These are phyloP conservation scores for Moniliella sp. DNA, from an alignment of 1,284 basidiomycete species.

Conservation along the genomic window DNA sequence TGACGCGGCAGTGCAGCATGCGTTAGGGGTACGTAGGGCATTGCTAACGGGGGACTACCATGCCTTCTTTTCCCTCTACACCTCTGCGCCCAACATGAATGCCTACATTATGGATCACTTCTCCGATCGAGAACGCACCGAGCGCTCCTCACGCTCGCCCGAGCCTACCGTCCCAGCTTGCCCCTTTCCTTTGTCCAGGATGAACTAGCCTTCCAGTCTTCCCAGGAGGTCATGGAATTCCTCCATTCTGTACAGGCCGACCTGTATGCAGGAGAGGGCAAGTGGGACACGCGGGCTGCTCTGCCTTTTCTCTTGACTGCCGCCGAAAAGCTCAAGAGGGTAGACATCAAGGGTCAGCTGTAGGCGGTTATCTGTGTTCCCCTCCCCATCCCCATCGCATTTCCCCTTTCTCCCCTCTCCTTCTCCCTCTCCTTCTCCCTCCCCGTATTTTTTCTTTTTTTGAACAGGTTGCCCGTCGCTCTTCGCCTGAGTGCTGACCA, in stretches of 20 bases:
- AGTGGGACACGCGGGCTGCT: neutral
- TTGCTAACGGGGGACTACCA: constrained; percentile 82
- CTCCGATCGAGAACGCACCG: constrained; percentile 66
- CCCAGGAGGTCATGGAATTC: constrained; percentile 49
- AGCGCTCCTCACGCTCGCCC: constrained; percentile 63
- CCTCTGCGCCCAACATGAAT: constrained; percentile 79
- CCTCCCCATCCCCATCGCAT: no score
- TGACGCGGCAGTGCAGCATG: constrained; percentile 59
- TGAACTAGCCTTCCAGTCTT: constrained; percentile 61
- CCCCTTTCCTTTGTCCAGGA: constrained; percentile 54
- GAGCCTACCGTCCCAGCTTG: constrained; percentile 36
- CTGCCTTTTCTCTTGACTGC: no score
- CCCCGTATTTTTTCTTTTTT: no score
- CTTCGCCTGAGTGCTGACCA: no score
- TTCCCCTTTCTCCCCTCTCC: no score
- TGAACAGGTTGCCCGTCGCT: no score
- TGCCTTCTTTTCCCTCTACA: constrained; percentile 64
- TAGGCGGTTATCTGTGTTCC: no score
- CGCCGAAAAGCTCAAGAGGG: no score
- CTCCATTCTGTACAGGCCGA: constrained; percentile 50
- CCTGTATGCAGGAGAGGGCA: constrained; percentile 26
- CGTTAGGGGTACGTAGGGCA: constrained; percentile 66
- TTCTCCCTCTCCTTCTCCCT: no score
- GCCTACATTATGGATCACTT: constrained; percentile 99
- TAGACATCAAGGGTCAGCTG: no score